Evolutionary conservation across 768 basidiomycete genomes (phyloP).

Genomic region (Hemileccinum impolitum): DNA sequence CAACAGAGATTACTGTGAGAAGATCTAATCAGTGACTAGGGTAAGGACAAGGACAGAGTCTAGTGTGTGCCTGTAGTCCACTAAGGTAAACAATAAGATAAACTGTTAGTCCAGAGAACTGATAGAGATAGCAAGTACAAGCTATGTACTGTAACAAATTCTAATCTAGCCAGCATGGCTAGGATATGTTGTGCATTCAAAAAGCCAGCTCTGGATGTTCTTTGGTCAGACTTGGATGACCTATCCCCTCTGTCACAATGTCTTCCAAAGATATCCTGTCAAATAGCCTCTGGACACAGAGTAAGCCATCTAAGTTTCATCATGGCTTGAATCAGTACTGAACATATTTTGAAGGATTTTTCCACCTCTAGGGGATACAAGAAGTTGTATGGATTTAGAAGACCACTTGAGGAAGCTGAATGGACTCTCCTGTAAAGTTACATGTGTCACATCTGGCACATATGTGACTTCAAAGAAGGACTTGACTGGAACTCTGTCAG

Average conservation of each 20-base stretch:
- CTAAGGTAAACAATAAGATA: no score
- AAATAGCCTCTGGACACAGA: neutral
- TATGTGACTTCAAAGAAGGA: neutral
- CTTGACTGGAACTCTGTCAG: neutral
- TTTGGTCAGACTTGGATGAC: slow-evolving; percentile 2
- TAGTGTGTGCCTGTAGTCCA: no score
- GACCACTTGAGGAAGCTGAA: neutral
- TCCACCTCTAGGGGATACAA: neutral
- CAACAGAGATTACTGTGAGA: no score
- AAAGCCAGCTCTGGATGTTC: neutral
- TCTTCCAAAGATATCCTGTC: neutral
- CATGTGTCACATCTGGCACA: neutral
- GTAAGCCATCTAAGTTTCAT: neutral
- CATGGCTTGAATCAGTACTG: neutral
- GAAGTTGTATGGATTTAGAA: neutral
- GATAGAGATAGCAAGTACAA: no score
- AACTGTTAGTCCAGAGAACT: no score
- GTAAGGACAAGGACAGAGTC: no score
- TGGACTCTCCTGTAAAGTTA: slow-evolving; percentile 6
- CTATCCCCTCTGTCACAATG: neutral
- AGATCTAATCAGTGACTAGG: no score
- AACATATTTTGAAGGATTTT: neutral
- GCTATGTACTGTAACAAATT: no score
- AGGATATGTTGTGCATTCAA: slow-evolving; percentile 1
- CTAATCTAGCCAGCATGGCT: neutral